Evolutionary conservation across 768 basidiomycete genomes (phyloP).

Genomic region (Lepiota brunneoincarnata): DNA sequence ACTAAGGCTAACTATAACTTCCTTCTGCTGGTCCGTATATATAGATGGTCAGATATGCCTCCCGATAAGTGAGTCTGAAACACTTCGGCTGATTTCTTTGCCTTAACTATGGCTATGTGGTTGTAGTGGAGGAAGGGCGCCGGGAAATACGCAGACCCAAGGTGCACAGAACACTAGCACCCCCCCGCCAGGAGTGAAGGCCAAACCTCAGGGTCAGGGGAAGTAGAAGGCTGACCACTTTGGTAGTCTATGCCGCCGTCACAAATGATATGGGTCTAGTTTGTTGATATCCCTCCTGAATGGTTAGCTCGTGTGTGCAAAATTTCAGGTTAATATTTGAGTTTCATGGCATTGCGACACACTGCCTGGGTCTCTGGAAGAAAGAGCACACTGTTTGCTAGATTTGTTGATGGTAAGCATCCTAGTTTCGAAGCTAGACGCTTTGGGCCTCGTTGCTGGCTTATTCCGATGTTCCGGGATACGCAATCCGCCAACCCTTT

Average conservation of each 20-base stretch:
- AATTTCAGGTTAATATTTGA: too few species aligned
- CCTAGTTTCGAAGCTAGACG: neutral
- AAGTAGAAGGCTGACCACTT: too few species aligned
- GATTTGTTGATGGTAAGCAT: neutral
- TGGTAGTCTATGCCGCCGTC: too few species aligned
- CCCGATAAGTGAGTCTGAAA: constrained; percentile 5
- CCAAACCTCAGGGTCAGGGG: neutral
- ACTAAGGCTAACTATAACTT: neutral
- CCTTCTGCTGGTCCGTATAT: neutral
- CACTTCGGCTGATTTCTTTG: neutral
- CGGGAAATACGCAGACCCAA: neutral
- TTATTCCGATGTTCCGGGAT: neutral
- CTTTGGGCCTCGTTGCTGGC: neutral
- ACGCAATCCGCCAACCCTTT: neutral
- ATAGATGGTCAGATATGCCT: constrained; percentile 1
- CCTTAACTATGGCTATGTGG: neutral
- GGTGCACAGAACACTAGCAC: neutral
- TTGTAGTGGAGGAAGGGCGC: neutral
- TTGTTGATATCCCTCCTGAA: too few species aligned
- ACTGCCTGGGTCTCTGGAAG: too few species aligned
- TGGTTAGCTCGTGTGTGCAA: too few species aligned
- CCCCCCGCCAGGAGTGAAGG: neutral
- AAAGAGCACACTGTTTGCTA: too few species aligned
- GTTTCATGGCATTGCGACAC: too few species aligned
- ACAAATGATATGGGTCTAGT: too few species aligned